Evolutionary conservation across 352 stramenopile species (phyloP).

Genomic region (Globisporangium cederbergense): DNA sequence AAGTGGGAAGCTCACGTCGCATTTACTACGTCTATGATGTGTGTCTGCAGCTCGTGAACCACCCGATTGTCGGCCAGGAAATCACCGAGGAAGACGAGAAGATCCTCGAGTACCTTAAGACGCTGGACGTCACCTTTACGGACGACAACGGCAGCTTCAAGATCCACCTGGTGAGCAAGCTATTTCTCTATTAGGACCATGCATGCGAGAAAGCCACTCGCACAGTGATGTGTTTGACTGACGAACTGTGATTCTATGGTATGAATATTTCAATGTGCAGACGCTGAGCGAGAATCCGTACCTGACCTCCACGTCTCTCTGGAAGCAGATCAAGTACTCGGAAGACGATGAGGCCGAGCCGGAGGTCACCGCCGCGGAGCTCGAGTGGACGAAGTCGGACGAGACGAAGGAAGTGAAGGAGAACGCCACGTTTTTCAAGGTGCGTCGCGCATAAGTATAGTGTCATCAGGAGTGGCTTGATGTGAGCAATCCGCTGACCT

Average conservation of each 20-base stretch:
- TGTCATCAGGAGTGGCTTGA: neutral
- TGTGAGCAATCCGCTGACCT: neutral
- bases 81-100: constrained; percentile 50
- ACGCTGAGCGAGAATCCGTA: constrained; percentile 70
- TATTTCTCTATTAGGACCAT: neutral
- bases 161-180: constrained; percentile 29
- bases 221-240: neutral
- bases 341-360: constrained; percentile 52
- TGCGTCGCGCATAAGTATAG: constrained; percentile 13
- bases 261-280: constrained; percentile 20
- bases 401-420: constrained; percentile 51
- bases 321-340: constrained; percentile 70
- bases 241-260: neutral
- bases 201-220: neutral
- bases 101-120: constrained; percentile 47
- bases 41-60: constrained; percentile 52
- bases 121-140: constrained; percentile 60
- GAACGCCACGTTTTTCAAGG: constrained; percentile 52
- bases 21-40: constrained; percentile 5
- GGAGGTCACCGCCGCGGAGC: constrained; percentile 42
- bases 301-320: constrained; percentile 47
- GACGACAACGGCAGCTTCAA: constrained; percentile 70
- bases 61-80: constrained; percentile 49
- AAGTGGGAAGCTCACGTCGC: neutral
- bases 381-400: constrained; percentile 61